phyloP scores from a whole-genome alignment of 129 eudicot genomes.

The Flaveria robusta region DNA sequence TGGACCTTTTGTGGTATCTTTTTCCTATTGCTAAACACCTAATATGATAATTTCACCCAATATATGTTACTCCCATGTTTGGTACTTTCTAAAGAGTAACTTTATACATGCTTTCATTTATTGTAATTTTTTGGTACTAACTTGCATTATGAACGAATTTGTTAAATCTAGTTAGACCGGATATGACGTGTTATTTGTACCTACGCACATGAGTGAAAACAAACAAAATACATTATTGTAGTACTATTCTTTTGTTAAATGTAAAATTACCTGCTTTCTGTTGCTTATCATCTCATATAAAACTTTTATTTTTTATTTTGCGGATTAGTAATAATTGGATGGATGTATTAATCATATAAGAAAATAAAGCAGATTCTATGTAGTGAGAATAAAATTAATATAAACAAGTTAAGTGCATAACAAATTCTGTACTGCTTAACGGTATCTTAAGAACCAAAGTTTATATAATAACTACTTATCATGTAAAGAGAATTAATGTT shows the following conservation, averaged over 20 bases:
- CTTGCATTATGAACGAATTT: slow-evolving; percentile 26
- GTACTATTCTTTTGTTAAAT: slow-evolving; percentile 19
- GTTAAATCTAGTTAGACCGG: slow-evolving; percentile 39
- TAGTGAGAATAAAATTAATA: background rate
- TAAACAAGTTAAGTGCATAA: background rate
- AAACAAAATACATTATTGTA: slow-evolving; percentile 30
- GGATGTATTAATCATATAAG: background rate
- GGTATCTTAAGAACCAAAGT: background rate
- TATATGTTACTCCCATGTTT: slow-evolving; percentile 32
- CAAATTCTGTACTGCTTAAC: background rate
- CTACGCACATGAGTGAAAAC: slow-evolving; percentile 22
- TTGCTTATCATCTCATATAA: slow-evolving; percentile 4
- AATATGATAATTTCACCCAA: slow-evolving; percentile 28
- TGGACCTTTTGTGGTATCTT: slow-evolving; percentile 11
- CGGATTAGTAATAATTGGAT: background rate
- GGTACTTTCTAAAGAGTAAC: slow-evolving; percentile 30
- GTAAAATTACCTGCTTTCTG: slow-evolving; percentile 25
- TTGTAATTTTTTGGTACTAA: slow-evolving; percentile 25
- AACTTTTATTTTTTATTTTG: background rate
- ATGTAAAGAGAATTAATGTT: too few species aligned
- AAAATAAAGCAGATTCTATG: background rate
- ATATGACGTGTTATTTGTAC: slow-evolving; percentile 28
- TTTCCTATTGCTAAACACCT: slow-evolving; percentile 20
- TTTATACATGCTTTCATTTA: slow-evolving; percentile 40
- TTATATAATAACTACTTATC: too few species aligned